Percentiles rank a stretch among this genome's conserved stretches.
These are phyloP conservation scores for Dimargaris cristalligena DNA, from an alignment of 192 early-diverging fungal genomes.

Conservation along the genomic window DNA sequence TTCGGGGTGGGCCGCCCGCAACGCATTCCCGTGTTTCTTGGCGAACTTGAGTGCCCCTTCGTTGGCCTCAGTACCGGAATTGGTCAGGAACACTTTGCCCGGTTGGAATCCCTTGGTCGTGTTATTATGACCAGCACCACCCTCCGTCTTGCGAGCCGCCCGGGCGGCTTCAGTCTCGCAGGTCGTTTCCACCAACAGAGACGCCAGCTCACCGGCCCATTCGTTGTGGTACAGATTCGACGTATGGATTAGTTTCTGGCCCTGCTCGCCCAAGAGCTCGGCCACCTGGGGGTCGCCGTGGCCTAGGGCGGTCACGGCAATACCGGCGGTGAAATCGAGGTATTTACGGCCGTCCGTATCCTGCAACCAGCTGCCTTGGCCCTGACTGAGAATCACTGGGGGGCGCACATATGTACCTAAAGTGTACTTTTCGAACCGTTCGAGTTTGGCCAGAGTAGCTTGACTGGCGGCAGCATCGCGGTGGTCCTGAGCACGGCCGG, in stretches of 20 bases:
- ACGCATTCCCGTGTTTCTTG: slow-evolving; percentile 60
- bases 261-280: slow-evolving; percentile 62
- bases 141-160: background rate
- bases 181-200: slow-evolving; percentile 48
- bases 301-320: slow-evolving; percentile 86
- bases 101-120: slow-evolving; percentile 26
- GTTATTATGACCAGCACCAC: slow-evolving; percentile 7
- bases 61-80: slow-evolving; percentile 97
- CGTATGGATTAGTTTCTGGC: slow-evolving; percentile 64
- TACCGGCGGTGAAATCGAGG: slow-evolving; percentile 87
- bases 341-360: slow-evolving; percentile 59
- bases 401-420: slow-evolving; percentile 56
- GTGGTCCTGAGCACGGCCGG: slow-evolving; percentile 25
- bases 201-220: slow-evolving; percentile 64
- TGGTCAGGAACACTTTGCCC: slow-evolving; percentile 78
- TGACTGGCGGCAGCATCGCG: slow-evolving; percentile 27
- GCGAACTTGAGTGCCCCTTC: slow-evolving; percentile 96
- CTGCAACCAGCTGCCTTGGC: slow-evolving; percentile 64
- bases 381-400: slow-evolving; percentile 57
- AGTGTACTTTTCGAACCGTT: slow-evolving; percentile 36
- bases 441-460: slow-evolving; percentile 24
- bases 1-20: background rate
- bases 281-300: slow-evolving; percentile 67
- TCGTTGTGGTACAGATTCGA: slow-evolving; percentile 88
- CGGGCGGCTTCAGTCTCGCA: slow-evolving; percentile 18